Base-by-base conservation (phyloP, 177 flowering plant species). In the Vitis hybrid region DNA sequence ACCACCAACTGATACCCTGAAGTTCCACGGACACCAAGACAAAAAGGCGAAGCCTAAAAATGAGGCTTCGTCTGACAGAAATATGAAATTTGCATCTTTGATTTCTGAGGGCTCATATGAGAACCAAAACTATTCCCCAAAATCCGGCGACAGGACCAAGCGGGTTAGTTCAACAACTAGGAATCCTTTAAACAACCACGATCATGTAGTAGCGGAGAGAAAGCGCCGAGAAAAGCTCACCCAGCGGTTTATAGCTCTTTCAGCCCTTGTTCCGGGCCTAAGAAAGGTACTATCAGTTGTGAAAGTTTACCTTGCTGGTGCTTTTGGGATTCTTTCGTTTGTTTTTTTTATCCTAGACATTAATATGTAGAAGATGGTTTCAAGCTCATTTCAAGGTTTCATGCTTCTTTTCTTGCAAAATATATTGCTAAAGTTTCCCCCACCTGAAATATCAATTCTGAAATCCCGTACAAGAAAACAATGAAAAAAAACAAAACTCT, bases 171-270 rank as follows among this genome's bases (percentile, higher is more conserved):
- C 48, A 3, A 40, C 40, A 5, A 70, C 72, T 3, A 71, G 64
- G 40, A 72, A 63, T 27, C 4, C 30, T 27, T 27, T 27, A 3
- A 27, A 27, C 30, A 27, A 27, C 30, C 30, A 27, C 30, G 30
- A 27, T 46, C 79, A 76, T 56, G 50, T 76, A 2, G 13, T 72
- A 49, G 46, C 46, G 46, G 46, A 40, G 46, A 40, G 46, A 40
- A 40, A 40, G 46, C 46, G 46, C 46, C 46, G 79, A 32, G 75
- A 76, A 48, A 76, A 68, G 72, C 71, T 76, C 16, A 76, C 18
- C 54, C 75, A 72, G 64, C 65, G 64, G 4, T 67, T 76, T 57
- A 62, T 67, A n/a, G 68, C 75, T 62, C 72, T 76, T 15, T 72
- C 75, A 11, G 59, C 75, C 51, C 46, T 67, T 40, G 30, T 76